These are phyloP conservation scores for Colletotrichum sojae DNA, from an alignment of 2,329 filamentous ascomycete genomes.

Conservation along the genomic window DNA sequence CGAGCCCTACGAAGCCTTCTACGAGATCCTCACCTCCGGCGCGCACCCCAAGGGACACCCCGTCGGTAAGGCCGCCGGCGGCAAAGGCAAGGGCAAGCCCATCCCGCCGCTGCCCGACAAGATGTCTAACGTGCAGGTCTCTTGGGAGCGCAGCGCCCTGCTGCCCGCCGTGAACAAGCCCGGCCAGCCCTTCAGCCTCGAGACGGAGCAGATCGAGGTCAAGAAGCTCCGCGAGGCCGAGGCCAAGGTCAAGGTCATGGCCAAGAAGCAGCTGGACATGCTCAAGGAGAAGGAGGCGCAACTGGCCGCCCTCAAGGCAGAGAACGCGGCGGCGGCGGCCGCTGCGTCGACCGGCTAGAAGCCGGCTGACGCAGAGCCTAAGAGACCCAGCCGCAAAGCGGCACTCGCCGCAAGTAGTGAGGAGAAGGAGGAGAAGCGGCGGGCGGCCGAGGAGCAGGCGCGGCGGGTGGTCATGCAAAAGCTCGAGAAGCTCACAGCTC, in stretches of 20 bases:
- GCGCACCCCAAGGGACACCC: conserved; percentile 66
- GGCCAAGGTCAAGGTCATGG: conserved; percentile 73
- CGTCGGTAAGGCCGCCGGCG: conserved; percentile 57
- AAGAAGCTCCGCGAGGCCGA: conserved; percentile 75
- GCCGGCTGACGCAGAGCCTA: conserved; percentile 11
- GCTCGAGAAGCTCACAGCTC: background rate
- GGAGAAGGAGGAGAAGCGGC: too few species aligned
- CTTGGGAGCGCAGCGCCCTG: conserved; percentile 79
- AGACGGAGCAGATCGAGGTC: conserved; percentile 76
- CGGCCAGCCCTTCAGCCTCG: conserved; percentile 80
- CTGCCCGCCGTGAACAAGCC: conserved; percentile 78
- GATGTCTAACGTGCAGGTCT: conserved; percentile 46
- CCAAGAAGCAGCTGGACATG: conserved; percentile 70
- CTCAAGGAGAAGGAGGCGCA: conserved; percentile 76
- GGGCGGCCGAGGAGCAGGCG: background rate
- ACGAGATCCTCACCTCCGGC: conserved; percentile 85
- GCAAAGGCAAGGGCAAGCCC: conserved; percentile 68
- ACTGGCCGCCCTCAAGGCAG: conserved; percentile 72
- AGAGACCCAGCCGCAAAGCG: conserved; percentile 16
- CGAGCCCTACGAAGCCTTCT: conserved; percentile 94
- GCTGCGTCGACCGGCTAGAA: conserved; percentile 27
- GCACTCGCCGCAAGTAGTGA: background rate
- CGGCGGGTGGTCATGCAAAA: background rate
- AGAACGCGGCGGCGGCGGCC: conserved; percentile 63
- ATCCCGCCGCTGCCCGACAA: conserved; percentile 47